These are phyloP conservation scores for Botrytis porri DNA, from an alignment of 2,329 filamentous ascomycete species.

Conservation along the genomic window DNA sequence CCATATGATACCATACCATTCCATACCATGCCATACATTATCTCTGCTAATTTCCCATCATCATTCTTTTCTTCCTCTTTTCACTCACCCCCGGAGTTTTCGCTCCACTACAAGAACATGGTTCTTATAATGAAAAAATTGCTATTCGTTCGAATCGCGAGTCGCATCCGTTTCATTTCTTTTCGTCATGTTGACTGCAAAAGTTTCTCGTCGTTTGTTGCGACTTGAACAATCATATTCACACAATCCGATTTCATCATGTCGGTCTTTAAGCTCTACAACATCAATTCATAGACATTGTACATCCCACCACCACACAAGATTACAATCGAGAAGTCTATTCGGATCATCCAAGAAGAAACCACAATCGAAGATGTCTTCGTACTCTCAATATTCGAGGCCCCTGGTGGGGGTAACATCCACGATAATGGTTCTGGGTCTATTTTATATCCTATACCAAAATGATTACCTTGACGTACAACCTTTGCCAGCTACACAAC, in stretches of 20 bases:
- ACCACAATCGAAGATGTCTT: conserved; percentile 26
- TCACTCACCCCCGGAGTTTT: conserved; percentile 10
- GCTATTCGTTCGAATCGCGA: conserved; percentile 8
- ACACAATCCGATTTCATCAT: background rate
- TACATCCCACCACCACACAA: background rate
- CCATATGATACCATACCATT: background rate
- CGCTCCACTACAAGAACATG: conserved; percentile 22
- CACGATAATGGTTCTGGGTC: conserved; percentile 28
- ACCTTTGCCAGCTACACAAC: conserved; percentile 35
- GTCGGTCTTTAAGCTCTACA: background rate
- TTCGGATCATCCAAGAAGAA: conserved; percentile 25
- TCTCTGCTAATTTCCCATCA: background rate
- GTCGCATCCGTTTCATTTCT: conserved; percentile 17
- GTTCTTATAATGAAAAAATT: conserved; percentile 17
- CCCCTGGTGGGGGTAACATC: conserved; percentile 31
- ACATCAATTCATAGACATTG: background rate
- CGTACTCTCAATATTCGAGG: conserved; percentile 15
- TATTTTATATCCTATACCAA: conserved; percentile 36
- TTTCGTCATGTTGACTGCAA: conserved; percentile 28
- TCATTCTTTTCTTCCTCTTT: background rate
- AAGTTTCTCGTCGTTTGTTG: conserved; percentile 27
- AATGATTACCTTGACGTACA: conserved; percentile 34
- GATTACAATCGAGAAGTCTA: conserved; percentile 21
- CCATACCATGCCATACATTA: background rate
- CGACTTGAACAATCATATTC: conserved; percentile 15